These are phyloP conservation scores for Phytophthora palmivora DNA, from an alignment of 352 stramenopile species.

Conservation along the genomic window DNA sequence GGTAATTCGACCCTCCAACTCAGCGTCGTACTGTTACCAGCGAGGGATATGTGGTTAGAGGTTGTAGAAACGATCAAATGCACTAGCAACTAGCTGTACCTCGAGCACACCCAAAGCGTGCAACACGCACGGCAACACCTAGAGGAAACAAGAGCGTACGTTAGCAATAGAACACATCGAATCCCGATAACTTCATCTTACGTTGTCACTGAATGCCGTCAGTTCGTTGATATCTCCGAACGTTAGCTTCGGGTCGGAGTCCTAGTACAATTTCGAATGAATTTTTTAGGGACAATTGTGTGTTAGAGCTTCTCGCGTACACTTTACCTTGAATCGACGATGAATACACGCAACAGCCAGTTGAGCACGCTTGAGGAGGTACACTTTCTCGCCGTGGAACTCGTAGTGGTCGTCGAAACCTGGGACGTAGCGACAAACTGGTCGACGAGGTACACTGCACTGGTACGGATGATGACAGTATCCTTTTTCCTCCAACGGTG, in stretches of 20 bases:
- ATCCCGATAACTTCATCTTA: constrained; percentile 16
- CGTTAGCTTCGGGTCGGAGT: constrained; percentile 50
- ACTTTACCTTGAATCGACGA: constrained; percentile 68
- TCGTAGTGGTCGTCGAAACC: constrained; percentile 76
- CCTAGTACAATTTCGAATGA: constrained; percentile 27
- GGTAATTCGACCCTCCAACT: constrained; percentile 60
- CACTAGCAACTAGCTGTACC: constrained; percentile 34
- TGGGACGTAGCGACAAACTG: constrained; percentile 57
- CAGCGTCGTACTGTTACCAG: constrained; percentile 56
- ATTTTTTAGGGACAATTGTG: constrained; percentile 1
- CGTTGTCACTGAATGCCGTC: constrained; percentile 76
- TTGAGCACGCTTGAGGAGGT: constrained; percentile 80
- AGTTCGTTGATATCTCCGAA: constrained; percentile 74
- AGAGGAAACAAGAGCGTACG: constrained; percentile 1
- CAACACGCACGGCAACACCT: constrained; percentile 81
- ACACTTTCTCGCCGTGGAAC: constrained; percentile 54
- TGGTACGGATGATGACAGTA: constrained; percentile 28
- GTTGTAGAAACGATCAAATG: neutral
- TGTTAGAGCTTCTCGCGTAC: neutral
- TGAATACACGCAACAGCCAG: constrained; percentile 59
- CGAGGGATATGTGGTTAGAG: constrained; percentile 8
- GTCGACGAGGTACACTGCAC: constrained; percentile 61
- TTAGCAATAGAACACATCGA: constrained; percentile 3
- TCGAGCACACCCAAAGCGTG: constrained; percentile 73
- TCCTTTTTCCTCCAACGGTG: constrained; percentile 30